phyloP scores from a whole-genome alignment of 2,329 filamentous ascomycete species.

The Penicillium sp. region DNA sequence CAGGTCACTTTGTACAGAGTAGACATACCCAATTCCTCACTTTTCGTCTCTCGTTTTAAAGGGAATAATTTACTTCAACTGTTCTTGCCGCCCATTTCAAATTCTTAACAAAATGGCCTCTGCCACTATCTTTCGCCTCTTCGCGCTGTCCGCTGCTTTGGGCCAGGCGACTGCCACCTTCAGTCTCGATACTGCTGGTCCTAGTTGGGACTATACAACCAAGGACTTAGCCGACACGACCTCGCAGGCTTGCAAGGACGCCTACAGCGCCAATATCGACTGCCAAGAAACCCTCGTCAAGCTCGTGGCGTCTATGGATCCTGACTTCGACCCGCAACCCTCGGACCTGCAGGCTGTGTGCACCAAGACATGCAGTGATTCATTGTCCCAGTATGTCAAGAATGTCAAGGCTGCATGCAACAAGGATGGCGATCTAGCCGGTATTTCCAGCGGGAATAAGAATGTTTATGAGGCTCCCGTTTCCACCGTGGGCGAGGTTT shows the following conservation, averaged over 20 bases:
- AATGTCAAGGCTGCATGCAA: conserved; percentile 26
- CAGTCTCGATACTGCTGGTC: conserved; percentile 29
- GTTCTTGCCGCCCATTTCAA: background rate
- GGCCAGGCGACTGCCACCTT: conserved; percentile 20
- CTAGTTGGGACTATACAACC: conserved; percentile 31
- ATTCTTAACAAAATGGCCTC: conserved; percentile 11
- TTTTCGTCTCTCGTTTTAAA: background rate
- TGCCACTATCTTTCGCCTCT: conserved; percentile 10
- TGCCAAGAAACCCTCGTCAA: conserved; percentile 31
- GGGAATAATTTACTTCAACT: background rate
- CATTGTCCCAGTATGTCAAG: conserved; percentile 25
- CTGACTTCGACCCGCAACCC: conserved; percentile 24
- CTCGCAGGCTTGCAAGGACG: conserved; percentile 30
- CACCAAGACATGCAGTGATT: conserved; percentile 26
- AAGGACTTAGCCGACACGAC: conserved; percentile 31
- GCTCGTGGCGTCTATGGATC: conserved; percentile 29
- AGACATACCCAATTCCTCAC: background rate
- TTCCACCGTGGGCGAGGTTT: conserved; percentile 20
- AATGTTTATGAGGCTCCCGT: conserved; percentile 15
- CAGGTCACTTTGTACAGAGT: background rate
- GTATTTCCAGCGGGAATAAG: conserved; percentile 9
- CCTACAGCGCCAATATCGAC: conserved; percentile 30
- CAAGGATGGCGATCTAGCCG: conserved; percentile 27
- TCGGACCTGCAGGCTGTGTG: conserved; percentile 27
- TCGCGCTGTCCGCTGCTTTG: conserved; percentile 15